Base-by-base conservation (phyloP, 306 rosid species). In the Benincasa hispida region DNA sequence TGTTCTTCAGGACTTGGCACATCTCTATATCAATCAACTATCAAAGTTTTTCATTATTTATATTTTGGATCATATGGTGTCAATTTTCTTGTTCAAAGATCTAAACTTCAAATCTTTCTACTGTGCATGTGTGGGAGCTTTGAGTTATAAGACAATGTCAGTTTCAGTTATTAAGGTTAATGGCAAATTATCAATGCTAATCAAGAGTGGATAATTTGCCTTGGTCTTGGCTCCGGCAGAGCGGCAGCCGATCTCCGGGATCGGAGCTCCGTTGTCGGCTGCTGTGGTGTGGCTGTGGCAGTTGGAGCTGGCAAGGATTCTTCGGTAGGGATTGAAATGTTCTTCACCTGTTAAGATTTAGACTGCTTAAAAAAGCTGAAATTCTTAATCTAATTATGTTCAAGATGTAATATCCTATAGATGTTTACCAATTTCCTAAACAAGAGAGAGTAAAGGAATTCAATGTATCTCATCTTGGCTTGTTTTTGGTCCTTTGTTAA, bases 391-490 rank as follows among this genome's bases (percentile, higher is more conserved):
- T 48, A 58, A 50, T 72, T 28, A 48, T 27, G 76, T 47, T 35
- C 28, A 66, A 67, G 51, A 66, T n/a, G 18, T 45, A 39, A 19
- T 45, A 15, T 72, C 25, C 72, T 19, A 18, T 30, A 6, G 59
- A 68, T 55, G 82, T 92, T 72, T 74, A 91, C 97, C 91, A 91
- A 80, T 57, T 80, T 82, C 86, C 90, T 91, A 70, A 88, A 90
- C 77, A 86, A 90, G 68, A 93, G 96, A 78, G 79, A 88, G 85
- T 93, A 90, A 62, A 90, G 70, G 89, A 90, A 82, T 30, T 93
- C 94, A 54, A 91, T 88, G 82, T 93, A 93, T 88, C 92, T 86
- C 48, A 85, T 90, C 82, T 87, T 91, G 66, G 96, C 95, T 57
- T 87, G 82, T 82, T 86, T 90, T 65, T 87, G 96, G 19, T 83